phyloP scores from a whole-genome alignment of 192 early-diverging fungal genomes.

The Coemansia brasiliensis region DNA sequence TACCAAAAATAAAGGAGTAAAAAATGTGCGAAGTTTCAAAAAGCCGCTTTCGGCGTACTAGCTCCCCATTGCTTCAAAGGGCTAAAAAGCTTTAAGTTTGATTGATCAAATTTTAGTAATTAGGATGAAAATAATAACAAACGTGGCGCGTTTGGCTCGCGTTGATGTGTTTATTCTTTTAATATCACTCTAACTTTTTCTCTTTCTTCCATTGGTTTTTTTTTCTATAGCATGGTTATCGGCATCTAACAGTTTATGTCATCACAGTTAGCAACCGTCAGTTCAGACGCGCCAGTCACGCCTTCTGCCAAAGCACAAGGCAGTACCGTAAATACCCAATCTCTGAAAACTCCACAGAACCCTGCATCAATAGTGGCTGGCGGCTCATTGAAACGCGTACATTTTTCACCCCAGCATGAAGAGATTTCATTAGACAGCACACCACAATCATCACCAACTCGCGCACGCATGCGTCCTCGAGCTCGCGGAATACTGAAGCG shows the following conservation, averaged over 20 bases:
- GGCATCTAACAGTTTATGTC: conserved; percentile 9
- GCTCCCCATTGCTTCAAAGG: neutral
- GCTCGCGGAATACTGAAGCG: conserved; percentile 46
- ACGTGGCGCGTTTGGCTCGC: neutral
- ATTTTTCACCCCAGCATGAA: conserved; percentile 47
- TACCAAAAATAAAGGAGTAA: too few species aligned
- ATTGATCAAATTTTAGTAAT: neutral
- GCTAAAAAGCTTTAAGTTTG: neutral
- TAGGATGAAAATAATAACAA: neutral
- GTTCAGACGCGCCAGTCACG: neutral
- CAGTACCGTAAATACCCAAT: neutral
- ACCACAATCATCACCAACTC: conserved; percentile 50
- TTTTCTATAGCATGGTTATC: neutral
- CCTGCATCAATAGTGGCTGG: neutral
- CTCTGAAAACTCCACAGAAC: neutral
- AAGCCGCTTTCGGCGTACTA: neutral
- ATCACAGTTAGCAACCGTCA: neutral
- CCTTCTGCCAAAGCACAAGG: neutral
- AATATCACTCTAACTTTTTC: neutral
- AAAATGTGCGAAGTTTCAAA: too few species aligned
- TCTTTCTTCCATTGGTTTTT: neutral
- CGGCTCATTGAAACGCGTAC: conserved; percentile 33
- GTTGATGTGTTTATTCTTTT: neutral
- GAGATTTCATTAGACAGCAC: conserved; percentile 29
- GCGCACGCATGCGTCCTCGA: conserved; percentile 25